Evolutionary conservation across 192 early-diverging fungal genomes (phyloP).

Genomic region (Rhizoclosmatium globosum): DNA sequence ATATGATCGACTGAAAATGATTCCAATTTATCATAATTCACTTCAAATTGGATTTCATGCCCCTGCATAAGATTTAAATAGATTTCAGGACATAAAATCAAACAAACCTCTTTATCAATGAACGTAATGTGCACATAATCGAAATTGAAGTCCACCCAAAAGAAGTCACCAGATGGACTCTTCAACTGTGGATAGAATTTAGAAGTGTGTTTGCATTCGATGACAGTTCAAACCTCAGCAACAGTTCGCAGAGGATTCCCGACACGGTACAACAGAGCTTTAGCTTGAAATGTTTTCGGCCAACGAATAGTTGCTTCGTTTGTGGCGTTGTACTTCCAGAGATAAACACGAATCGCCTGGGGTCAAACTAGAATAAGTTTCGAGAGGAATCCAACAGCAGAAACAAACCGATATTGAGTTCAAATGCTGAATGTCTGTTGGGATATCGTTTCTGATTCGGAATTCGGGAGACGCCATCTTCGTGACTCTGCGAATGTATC

Average conservation of each 20-base stretch:
- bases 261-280: background rate
- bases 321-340: background rate
- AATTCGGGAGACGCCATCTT: no score
- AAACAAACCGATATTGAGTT: no score
- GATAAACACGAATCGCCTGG: background rate
- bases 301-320: background rate
- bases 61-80: no score
- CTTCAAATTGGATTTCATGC: background rate
- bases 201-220: background rate
- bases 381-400: no score
- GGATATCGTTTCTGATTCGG: no score
- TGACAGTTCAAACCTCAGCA: background rate
- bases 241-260: background rate
- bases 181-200: background rate
- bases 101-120: no score
- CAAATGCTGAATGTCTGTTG: no score
- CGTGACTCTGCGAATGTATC: no score
- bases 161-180: background rate
- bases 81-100: no score
- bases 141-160: constrained; percentile 15
- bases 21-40: background rate
- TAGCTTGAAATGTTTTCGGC: background rate
- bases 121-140: background rate
- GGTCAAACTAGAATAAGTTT: no score
- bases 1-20: background rate